Conservation (phyloP, 345 rosid species). For the Theobroma cacao region DNA sequence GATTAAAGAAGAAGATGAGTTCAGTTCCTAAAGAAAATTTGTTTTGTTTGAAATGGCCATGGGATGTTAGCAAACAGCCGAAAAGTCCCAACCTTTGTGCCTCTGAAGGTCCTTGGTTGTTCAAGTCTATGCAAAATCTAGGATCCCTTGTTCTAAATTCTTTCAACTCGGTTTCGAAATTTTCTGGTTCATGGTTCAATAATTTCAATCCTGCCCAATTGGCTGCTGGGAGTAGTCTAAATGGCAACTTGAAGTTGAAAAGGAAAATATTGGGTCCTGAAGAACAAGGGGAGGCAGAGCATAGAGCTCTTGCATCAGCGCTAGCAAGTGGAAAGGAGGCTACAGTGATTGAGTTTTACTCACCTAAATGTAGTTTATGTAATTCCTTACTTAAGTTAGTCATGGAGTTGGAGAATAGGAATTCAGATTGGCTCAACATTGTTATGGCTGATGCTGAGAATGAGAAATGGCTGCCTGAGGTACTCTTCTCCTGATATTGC, state of each 20-base stretch:
- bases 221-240: conserved; percentile 17
- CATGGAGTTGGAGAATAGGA: conserved; percentile 64
- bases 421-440: conserved; percentile 71
- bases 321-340: conserved; percentile 78
- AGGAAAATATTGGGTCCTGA: conserved; percentile 39
- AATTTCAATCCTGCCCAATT: conserved; percentile 27
- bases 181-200: conserved; percentile 31
- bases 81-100: conserved; percentile 41
- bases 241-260: conserved; percentile 22
- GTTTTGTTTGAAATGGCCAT: conserved; percentile 81
- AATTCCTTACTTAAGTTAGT: conserved; percentile 70
- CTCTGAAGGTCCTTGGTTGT: conserved; percentile 67
- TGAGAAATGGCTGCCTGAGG: conserved; percentile 96
- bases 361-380: conserved; percentile 85
- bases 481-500: conserved; percentile 17
- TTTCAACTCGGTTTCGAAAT: conserved; percentile 32
- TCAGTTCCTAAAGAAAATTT: conserved; percentile 39
- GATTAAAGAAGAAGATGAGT: conserved; percentile 21
- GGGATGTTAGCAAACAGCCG: conserved; percentile 47
- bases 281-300: conserved; percentile 92
- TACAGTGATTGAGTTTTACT: conserved; percentile 83
- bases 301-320: conserved; percentile 77
- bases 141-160: conserved; percentile 61
- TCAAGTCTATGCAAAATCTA: conserved; percentile 64
- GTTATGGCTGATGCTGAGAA: conserved; percentile 96